Evolutionary conservation across 306 rosid genomes (phyloP).

Genomic region (Medicago arabica): DNA sequence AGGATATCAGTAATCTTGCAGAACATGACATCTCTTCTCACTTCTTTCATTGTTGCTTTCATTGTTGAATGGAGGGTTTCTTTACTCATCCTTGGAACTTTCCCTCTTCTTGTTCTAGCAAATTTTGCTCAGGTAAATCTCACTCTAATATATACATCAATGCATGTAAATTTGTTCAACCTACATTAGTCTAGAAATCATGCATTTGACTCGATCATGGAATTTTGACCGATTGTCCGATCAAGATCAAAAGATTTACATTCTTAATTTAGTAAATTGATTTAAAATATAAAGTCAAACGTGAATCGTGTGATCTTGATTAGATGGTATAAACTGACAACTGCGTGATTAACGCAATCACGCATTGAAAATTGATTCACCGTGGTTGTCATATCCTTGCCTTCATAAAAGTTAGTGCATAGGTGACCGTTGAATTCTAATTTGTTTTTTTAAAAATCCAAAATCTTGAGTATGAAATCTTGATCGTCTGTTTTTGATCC

Average conservation of each 20-base stretch:
- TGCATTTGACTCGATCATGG: not conserved
- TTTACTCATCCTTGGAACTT: conserved; percentile 83
- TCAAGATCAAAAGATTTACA: not conserved
- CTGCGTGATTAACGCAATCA: not conserved
- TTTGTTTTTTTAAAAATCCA: no score
- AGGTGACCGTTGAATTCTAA: not conserved
- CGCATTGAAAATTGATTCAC: not conserved
- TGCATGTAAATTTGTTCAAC: not conserved
- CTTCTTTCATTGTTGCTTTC: conserved; percentile 97
- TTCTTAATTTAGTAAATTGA: no score
- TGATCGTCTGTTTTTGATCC: no score
- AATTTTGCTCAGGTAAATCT: conserved; percentile 91
- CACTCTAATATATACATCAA: not conserved
- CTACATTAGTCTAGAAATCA: not conserved
- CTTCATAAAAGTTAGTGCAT: no score
- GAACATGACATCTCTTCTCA: conserved; percentile 96
- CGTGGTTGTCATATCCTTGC: no score
- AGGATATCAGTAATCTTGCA: conserved; percentile 93
- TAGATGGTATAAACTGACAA: not conserved
- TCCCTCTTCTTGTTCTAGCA: conserved; percentile 94
- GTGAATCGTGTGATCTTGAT: not conserved
- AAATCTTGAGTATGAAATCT: not conserved
- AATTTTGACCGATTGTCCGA: not conserved
- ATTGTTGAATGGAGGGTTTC: conserved; percentile 99
- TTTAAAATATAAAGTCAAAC: not conserved